A percentile compares a stretch with the other conserved stretches of the same genome.
phyloP scores from a whole-genome alignment of 306 rosid species.

The Prunus padus region DNA sequence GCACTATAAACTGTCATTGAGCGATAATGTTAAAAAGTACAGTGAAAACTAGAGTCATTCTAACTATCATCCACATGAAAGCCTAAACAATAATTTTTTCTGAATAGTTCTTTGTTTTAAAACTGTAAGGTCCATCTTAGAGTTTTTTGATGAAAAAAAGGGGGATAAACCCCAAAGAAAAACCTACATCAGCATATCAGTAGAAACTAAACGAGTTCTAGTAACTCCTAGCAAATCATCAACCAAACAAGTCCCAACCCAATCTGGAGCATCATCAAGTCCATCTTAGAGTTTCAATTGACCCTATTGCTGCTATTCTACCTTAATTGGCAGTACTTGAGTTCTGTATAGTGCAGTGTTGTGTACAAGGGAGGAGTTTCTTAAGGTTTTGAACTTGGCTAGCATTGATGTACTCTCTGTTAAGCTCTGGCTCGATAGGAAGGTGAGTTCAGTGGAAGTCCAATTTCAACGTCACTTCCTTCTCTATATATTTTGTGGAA shows the following conservation, averaged over 20 bases:
- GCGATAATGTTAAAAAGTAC: neutral
- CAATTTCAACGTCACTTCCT: neutral
- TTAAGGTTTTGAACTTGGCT: conserved; percentile 52
- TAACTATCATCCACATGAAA: neutral
- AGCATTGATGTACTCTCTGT: conserved; percentile 51
- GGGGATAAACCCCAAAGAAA: too few species aligned
- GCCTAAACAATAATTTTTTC: neutral
- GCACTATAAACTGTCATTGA: neutral
- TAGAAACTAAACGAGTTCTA: too few species aligned
- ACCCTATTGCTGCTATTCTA: conserved; percentile 20
- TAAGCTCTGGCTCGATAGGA: conserved; percentile 46
- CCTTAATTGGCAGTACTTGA: conserved; percentile 25
- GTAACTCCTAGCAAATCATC: too few species aligned
- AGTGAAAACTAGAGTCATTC: neutral
- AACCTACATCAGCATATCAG: too few species aligned
- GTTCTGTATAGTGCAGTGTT: conserved; percentile 52
- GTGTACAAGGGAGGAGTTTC: conserved; percentile 50
- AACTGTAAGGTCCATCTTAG: neutral
- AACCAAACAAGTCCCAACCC: too few species aligned
- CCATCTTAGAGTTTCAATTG: conserved; percentile 8
- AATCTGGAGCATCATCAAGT: too few species aligned
- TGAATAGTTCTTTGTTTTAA: neutral
- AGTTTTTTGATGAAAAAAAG: too few species aligned
- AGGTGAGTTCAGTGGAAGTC: conserved; percentile 35
- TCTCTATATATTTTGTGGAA: neutral